Evolutionary conservation across 2,329 filamentous ascomycete species (phyloP).

Genomic region (Albifimbria verrucaria): DNA sequence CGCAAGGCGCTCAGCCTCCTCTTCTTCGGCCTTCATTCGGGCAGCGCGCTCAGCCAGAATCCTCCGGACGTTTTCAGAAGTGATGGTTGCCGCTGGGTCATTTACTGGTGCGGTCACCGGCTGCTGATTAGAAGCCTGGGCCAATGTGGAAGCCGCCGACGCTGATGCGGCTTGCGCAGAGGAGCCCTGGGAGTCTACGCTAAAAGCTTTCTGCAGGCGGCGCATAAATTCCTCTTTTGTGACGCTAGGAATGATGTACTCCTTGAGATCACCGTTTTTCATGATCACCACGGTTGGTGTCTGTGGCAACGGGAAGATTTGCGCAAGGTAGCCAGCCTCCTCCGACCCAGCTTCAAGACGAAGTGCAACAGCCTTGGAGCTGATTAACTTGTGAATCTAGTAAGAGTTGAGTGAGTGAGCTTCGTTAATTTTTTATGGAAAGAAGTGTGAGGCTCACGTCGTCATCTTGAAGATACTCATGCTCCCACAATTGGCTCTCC

Average conservation of each 20-base stretch:
- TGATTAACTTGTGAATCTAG: constrained; percentile 55
- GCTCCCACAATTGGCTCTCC: constrained; percentile 71
- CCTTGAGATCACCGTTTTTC: constrained; percentile 71
- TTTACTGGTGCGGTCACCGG: constrained; percentile 13
- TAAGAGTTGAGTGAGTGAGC: too few relatives aligned
- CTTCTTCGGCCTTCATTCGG: constrained; percentile 37
- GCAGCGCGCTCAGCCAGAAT: constrained; percentile 50
- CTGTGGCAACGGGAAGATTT: constrained; percentile 76
- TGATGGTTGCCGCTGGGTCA: constrained; percentile 17
- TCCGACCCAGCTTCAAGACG: constrained; percentile 69
- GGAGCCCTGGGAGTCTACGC: constrained; percentile 14
- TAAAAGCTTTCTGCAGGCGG: constrained; percentile 31
- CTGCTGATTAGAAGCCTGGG: constrained; percentile 14
- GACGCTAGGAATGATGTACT: constrained; percentile 67
- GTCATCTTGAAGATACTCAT: constrained; percentile 59
- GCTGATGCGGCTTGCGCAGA: constrained; percentile 12
- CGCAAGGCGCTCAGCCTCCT: constrained; percentile 42
- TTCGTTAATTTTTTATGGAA: constrained; percentile 3
- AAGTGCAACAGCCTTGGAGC: constrained; percentile 64
- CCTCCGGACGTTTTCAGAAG: constrained; percentile 29
- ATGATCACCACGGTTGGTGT: constrained; percentile 80
- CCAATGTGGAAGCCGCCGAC: constrained; percentile 10
- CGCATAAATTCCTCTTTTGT: constrained; percentile 64
- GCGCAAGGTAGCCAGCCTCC: constrained; percentile 77
- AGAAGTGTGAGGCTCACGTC: constrained; percentile 40